These are phyloP conservation scores for Alloteropsis angusta DNA, from an alignment of 202 grass and related monocot genomes.

Conservation along the genomic window DNA sequence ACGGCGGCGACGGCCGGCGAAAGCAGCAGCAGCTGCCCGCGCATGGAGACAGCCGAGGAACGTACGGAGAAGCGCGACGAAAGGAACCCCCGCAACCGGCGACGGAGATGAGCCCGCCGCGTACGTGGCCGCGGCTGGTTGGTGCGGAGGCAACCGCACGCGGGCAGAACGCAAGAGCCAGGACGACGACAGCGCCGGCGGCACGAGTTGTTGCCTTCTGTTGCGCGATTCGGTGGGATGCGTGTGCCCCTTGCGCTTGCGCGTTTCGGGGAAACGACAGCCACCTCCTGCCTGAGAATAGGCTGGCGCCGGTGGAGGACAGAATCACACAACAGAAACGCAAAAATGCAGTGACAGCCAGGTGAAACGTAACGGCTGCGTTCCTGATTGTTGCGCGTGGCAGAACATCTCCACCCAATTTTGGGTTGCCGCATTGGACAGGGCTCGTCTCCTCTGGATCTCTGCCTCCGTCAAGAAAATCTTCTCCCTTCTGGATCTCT, in stretches of 20 bases:
- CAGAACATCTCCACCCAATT: neutral
- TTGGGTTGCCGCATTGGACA: neutral
- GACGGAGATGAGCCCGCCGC: too few species aligned
- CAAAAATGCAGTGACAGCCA: neutral
- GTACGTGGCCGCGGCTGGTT: too few species aligned
- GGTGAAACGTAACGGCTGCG: neutral
- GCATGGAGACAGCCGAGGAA: neutral
- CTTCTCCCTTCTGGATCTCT: neutral
- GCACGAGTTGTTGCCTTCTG: too few species aligned
- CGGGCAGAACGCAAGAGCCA: too few species aligned
- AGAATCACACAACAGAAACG: neutral
- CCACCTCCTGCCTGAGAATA: neutral
- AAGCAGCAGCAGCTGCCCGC: neutral
- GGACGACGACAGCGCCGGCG: too few species aligned
- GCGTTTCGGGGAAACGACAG: neutral
- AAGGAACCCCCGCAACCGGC: conserved; percentile 10
- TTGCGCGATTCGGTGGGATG: neutral
- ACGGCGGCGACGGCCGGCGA: neutral
- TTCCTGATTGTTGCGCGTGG: neutral
- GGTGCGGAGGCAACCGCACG: too few species aligned
- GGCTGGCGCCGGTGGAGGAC: neutral
- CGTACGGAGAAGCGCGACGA: conserved; percentile 17
- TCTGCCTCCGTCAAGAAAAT: neutral
- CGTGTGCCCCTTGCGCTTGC: neutral
- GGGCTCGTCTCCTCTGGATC: too few species aligned